Conservation (phyloP, 2,329 filamentous ascomycete genomes). For the Chrysosporium keratinophilum region DNA sequence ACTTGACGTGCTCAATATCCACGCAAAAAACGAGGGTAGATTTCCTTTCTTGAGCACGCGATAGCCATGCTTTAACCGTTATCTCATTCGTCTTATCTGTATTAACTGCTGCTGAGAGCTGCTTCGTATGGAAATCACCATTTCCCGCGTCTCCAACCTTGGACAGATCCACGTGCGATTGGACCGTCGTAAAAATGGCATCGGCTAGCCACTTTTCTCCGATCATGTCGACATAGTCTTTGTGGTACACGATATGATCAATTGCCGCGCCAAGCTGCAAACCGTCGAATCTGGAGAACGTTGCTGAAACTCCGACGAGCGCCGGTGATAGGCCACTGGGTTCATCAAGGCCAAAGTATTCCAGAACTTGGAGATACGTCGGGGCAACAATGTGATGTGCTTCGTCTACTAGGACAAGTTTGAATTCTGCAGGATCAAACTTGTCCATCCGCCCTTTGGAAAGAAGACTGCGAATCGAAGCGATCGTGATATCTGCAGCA, state of each 20-base stretch:
- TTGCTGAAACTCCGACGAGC: slow-evolving; percentile 83
- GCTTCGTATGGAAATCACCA: slow-evolving; percentile 69
- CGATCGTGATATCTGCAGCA: slow-evolving; percentile 80
- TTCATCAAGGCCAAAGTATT: slow-evolving; percentile 64
- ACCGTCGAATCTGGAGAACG: slow-evolving; percentile 70
- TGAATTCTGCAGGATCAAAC: slow-evolving; percentile 69
- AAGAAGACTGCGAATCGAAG: slow-evolving; percentile 74
- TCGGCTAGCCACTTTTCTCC: slow-evolving; percentile 84
- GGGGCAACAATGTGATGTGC: slow-evolving; percentile 90
- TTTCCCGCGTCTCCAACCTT: slow-evolving; percentile 52
- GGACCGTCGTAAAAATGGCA: slow-evolving; percentile 88
- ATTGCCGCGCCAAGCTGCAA: slow-evolving; percentile 72
- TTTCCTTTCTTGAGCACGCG: slow-evolving; percentile 60
- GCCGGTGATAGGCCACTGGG: slow-evolving; percentile 45
- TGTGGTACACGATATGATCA: slow-evolving; percentile 93
- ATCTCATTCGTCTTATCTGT: slow-evolving; percentile 70
- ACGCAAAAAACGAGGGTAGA: slow-evolving; percentile 94
- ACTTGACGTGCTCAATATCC: slow-evolving; percentile 69
- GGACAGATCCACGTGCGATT: slow-evolving; percentile 69
- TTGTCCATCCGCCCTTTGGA: slow-evolving; percentile 69
- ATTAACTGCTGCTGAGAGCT: slow-evolving; percentile 77
- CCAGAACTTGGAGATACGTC: slow-evolving; percentile 62
- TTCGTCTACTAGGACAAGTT: slow-evolving; percentile 88
- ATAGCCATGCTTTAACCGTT: slow-evolving; percentile 75
- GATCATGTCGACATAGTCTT: slow-evolving; percentile 71